Percentiles rank a stretch among this genome's conserved stretches.
These are phyloP conservation scores for Lactarius tabidus DNA, from an alignment of 768 basidiomycete species.

Conservation along the genomic window DNA sequence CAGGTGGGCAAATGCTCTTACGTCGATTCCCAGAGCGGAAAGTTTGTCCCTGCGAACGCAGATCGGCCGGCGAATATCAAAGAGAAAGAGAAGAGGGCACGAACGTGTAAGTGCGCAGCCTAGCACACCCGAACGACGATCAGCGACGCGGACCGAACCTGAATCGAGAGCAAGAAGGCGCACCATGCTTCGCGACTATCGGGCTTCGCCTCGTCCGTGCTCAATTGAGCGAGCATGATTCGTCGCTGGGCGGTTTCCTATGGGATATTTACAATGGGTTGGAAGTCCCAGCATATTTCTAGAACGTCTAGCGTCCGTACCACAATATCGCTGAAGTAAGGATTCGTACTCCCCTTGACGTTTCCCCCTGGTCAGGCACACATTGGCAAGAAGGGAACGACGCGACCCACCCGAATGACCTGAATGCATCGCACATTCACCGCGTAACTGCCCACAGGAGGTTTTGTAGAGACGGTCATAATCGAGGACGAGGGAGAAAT, in stretches of 20 bases:
- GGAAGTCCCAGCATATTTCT: background rate
- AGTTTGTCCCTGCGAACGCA: constrained; percentile 8
- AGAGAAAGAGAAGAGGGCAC: background rate
- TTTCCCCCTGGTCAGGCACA: background rate
- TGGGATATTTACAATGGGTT: background rate
- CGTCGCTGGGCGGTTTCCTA: constrained; percentile 20
- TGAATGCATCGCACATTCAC: constrained; percentile 21
- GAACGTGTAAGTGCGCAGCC: constrained; percentile 19
- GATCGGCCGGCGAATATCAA: background rate
- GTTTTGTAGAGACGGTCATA: background rate
- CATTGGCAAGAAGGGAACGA: background rate
- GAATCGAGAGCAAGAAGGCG: background rate
- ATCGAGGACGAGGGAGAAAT: background rate
- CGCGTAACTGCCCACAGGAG: background rate
- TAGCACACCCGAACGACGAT: background rate
- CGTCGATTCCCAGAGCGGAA: constrained; percentile 19
- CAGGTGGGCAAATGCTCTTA: background rate
- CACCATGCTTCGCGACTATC: constrained; percentile 11
- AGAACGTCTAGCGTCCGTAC: background rate
- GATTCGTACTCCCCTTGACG: constrained; percentile 4
- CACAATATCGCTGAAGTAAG: constrained; percentile 16
- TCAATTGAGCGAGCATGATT: constrained; percentile 20
- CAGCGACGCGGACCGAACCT: background rate
- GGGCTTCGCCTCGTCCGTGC: constrained; percentile 16
- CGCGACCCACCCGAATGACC: constrained; percentile 6